Evolutionary conservation across 306 rosid species (phyloP).

Genomic region (cucumber (Cucumis sativus)): Cucumber_9930_V3 NC_026655.2:2588001-2588500

Average conservation of each 20-base stretch:
- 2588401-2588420: not conserved
- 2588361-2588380: not conserved
- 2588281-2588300: not conserved
- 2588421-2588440: not conserved
- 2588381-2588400: not conserved
- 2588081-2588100: not conserved
- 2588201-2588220: not conserved
- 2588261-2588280: not conserved
- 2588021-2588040: not conserved
- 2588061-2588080: not conserved
- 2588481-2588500: not conserved
- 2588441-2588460: not conserved
- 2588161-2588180: not conserved
- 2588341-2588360: not conserved
- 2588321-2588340: not conserved
- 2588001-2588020: not conserved
- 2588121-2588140: not conserved
- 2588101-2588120: not conserved
- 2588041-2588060: not conserved
- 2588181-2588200: not conserved
- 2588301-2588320: not conserved
- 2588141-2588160: not conserved
- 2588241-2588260: not conserved
- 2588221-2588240: not conserved
- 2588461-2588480: not conserved